Evolutionary conservation across 73 alveolate genomes (phyloP), one percentile per base, ranked within the genome.

Genomic region (Paramecium tetraurelia): DNA sequence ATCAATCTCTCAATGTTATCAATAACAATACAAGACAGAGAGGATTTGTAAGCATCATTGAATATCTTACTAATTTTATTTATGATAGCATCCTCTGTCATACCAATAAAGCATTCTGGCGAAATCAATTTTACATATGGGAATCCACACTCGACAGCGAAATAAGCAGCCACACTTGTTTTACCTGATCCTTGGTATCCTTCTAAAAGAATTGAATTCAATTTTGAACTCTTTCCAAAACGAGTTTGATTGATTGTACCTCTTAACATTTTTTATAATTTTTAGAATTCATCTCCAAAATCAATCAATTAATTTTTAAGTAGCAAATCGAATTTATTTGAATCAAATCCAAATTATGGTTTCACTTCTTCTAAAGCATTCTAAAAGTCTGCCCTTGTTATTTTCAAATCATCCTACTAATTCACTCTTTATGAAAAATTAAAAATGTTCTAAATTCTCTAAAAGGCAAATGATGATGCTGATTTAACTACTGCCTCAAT

Each of bases 21-120:
- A 36, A 99, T 96, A 80, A 99, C 98, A 76, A 99, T 89, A 46
- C 84, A 70, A 41, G 94, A 77, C 3, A 50, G 40, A 40, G 98
- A 98, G 27, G 99, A 95, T 95, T 98, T 98, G 95, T 99, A 99
- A 9, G 99, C 99, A 93, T 98, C 99, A 80, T 98, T 99, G 86
- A 99, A 98, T 92, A 98, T 96, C 84, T 97, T 99, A 84, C 96
- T 98, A 50, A 99, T 97, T 63, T 97, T 93, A 8, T 70, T 85
- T 12, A 63, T 27, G 0, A 63, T 63, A 31, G 84, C 44, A 31
- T 33, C 85, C 21, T 92, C 96, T 40, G 93, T 94, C 41, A 71
- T 69, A 27, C 99, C 99, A 22, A 99, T 99, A 90, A 95, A 98
- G 72, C 98, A 95, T 84, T 98, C 99, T 7, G 99, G 99, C 7